Evolutionary conservation across 1,139 yeast genomes (phyloP).

Genomic region (Diutina scorzettiae): DNA sequence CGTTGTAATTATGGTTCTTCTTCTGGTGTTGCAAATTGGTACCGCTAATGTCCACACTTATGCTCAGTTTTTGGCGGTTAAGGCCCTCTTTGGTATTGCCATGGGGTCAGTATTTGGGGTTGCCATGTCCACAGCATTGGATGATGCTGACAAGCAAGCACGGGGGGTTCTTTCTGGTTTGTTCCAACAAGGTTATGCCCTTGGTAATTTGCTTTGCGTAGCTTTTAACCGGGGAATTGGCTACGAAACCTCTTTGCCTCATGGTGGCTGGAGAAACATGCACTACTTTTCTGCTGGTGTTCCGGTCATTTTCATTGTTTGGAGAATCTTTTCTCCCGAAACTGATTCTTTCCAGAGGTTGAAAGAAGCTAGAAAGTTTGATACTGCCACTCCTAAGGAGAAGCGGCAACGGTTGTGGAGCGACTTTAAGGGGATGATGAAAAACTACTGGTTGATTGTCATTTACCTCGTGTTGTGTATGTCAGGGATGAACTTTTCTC

Average conservation of each 20-base stretch:
- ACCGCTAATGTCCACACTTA: constrained; percentile 60
- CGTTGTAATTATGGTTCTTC: constrained; percentile 37
- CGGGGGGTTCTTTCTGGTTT: constrained; percentile 55
- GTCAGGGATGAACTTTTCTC: constrained; percentile 46
- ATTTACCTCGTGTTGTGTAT: constrained; percentile 32
- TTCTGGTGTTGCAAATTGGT: constrained; percentile 53
- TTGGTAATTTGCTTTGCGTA: constrained; percentile 25
- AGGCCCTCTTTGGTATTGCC: constrained; percentile 55
- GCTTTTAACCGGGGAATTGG: constrained; percentile 5
- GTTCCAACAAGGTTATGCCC: constrained; percentile 63
- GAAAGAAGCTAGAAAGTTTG: background rate
- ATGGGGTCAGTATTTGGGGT: constrained; percentile 66
- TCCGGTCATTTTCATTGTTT: constrained; percentile 41
- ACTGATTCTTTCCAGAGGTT: constrained; percentile 36
- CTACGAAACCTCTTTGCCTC: background rate
- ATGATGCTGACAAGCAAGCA: constrained; percentile 53
- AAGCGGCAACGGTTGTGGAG: background rate
- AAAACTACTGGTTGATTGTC: constrained; percentile 33
- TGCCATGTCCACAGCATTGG: constrained; percentile 57
- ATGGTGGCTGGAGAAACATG: constrained; percentile 54
- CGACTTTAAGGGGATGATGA: constrained; percentile 13
- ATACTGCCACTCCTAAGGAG: constrained; percentile 9
- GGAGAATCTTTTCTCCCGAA: constrained; percentile 41
- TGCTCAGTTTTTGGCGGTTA: constrained; percentile 54
- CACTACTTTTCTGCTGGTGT: constrained; percentile 76